These are phyloP conservation scores for Lumnitzera racemosa DNA, from an alignment of 345 rosid species.

Conservation along the genomic window DNA sequence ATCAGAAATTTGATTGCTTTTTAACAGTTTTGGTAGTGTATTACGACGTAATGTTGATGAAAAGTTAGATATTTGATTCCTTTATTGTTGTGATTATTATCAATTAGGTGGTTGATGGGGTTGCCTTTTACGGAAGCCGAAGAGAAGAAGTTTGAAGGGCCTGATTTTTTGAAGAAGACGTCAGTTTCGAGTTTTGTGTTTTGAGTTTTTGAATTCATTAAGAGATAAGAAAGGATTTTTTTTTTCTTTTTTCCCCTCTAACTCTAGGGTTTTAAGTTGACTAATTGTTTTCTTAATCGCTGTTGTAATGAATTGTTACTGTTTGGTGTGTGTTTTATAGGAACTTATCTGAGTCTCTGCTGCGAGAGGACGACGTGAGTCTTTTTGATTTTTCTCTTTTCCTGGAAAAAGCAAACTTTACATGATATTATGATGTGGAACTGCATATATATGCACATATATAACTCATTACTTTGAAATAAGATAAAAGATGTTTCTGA, in stretches of 20 bases:
- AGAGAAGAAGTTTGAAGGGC: slow-evolving; percentile 20
- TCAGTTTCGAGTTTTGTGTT: slow-evolving; percentile 9
- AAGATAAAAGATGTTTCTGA: too few relatives aligned
- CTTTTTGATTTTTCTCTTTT: not conserved
- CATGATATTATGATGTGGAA: too few relatives aligned
- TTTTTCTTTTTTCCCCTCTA: too few relatives aligned
- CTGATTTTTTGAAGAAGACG: slow-evolving; percentile 35
- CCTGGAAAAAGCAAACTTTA: too few relatives aligned
- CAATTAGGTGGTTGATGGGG: slow-evolving; percentile 74
- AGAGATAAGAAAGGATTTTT: too few relatives aligned
- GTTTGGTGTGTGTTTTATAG: slow-evolving; percentile 19
- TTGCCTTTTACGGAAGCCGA: slow-evolving; percentile 29
- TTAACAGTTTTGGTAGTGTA: not conserved
- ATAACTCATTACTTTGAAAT: too few relatives aligned
- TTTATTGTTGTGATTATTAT: not conserved
- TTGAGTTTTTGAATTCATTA: not conserved
- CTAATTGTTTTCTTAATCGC: too few relatives aligned
- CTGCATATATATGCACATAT: too few relatives aligned
- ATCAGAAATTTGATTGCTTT: not conserved
- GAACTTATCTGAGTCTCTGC: slow-evolving; percentile 56
- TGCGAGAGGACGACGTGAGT: slow-evolving; percentile 88
- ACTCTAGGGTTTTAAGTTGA: too few relatives aligned
- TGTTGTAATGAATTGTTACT: too few relatives aligned
- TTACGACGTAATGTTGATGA: not conserved
- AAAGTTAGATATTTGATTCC: not conserved